Evolutionary conservation across 2,329 filamentous ascomycete genomes (phyloP).

Genomic region (Xylaria sp.): DNA sequence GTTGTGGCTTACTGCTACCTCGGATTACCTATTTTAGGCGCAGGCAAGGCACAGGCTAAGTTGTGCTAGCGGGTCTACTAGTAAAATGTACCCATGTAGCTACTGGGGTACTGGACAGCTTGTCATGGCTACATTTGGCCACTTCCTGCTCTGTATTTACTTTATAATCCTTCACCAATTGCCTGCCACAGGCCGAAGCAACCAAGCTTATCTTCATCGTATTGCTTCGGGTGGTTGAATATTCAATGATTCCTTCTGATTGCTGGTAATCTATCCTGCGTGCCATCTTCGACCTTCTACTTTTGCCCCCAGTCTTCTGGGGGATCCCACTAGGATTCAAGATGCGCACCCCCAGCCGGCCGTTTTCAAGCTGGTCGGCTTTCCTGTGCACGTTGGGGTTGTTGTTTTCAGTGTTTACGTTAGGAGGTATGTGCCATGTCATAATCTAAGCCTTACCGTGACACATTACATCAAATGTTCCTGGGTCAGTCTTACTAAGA

Average conservation of each 20-base stretch:
- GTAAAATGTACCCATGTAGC: too few species aligned
- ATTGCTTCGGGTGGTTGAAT: slow-evolving; percentile 5
- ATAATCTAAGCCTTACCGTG: background rate
- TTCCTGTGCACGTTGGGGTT: slow-evolving; percentile 69
- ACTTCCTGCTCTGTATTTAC: slow-evolving; percentile 1
- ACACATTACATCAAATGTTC: background rate
- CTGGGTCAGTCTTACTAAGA: slow-evolving; percentile 12
- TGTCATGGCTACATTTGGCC: slow-evolving; percentile 23
- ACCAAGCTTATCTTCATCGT: background rate
- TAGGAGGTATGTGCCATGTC: slow-evolving; percentile 66
- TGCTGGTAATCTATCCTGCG: slow-evolving; percentile 36
- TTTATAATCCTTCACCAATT: slow-evolving; percentile 21
- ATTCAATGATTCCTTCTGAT: slow-evolving; percentile 31
- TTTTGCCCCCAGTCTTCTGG: slow-evolving; percentile 38
- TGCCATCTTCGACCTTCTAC: slow-evolving; percentile 47
- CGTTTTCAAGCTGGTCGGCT: slow-evolving; percentile 72
- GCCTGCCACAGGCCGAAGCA: slow-evolving; percentile 15
- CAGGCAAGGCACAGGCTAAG: too few species aligned
- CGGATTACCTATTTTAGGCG: too few species aligned
- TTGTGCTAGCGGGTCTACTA: background rate
- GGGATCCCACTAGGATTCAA: slow-evolving; percentile 47
- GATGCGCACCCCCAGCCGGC: slow-evolving; percentile 63
- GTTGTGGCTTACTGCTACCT: background rate
- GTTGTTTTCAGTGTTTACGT: slow-evolving; percentile 69
- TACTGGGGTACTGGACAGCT: slow-evolving; percentile 27